A percentile compares a stretch with the other conserved stretches of the same genome.
Conservation (phyloP, 179 eudicot genomes). For the Corrigiola litoralis region DNA sequence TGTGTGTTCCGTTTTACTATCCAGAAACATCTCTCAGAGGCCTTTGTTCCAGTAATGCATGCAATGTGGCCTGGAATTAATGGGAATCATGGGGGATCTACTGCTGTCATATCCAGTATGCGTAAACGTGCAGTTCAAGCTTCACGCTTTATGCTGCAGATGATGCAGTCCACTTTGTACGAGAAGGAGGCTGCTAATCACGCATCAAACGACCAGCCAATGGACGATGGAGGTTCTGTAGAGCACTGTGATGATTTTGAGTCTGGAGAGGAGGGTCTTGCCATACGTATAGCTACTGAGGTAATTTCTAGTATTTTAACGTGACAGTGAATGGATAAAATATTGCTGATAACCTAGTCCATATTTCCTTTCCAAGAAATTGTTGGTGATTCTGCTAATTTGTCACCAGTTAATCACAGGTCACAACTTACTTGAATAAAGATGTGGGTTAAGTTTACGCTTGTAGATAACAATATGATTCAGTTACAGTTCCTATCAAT, state of each 20-base stretch:
- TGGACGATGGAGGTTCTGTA: conserved; percentile 28
- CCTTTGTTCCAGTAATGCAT: conserved; percentile 73
- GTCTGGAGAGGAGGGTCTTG: conserved; percentile 86
- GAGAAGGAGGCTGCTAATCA: conserved; percentile 39
- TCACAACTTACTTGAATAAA: no score
- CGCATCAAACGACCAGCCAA: conserved; percentile 21
- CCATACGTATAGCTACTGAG: conserved; percentile 79
- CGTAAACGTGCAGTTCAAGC: conserved; percentile 91
- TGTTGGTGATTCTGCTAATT: no score
- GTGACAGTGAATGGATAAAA: background rate
- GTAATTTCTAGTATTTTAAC: conserved; percentile 30
- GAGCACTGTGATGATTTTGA: conserved; percentile 49
- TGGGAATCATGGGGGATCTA: conserved; percentile 60
- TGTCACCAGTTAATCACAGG: no score
- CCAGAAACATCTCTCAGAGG: conserved; percentile 75
- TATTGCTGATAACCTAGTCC: background rate
- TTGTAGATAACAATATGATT: no score
- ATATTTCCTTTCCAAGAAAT: background rate
- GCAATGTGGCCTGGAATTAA: conserved; percentile 88
- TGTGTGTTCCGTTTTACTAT: conserved; percentile 8
- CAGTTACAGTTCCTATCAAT: no score
- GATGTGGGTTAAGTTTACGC: no score
- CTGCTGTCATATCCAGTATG: conserved; percentile 55
- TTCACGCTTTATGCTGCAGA: conserved; percentile 89
- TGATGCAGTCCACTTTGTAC: conserved; percentile 77